These are phyloP conservation scores for Lomentospora prolificans DNA, from an alignment of 2,329 filamentous ascomycete species.

Conservation along the genomic window DNA sequence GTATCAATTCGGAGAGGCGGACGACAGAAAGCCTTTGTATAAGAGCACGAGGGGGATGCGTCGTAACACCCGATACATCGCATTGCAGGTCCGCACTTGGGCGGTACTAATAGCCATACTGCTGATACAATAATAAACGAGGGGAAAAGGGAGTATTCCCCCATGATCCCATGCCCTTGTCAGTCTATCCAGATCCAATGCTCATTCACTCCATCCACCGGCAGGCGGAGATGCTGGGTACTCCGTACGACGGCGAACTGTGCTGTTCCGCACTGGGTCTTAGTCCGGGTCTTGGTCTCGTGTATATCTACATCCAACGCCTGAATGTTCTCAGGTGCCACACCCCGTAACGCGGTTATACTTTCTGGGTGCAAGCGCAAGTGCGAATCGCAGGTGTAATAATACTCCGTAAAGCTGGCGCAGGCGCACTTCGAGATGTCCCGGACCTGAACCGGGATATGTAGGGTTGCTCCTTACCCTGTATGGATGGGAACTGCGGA, in stretches of 20 bases:
- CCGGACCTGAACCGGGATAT: neutral
- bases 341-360: no score
- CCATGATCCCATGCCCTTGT: neutral
- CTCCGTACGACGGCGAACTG: neutral
- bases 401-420: no score
- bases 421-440: neutral
- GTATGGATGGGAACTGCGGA: slow-evolving; percentile 4
- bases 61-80: neutral
- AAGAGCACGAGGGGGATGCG: neutral
- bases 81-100: neutral
- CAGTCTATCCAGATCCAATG: neutral
- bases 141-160: neutral
- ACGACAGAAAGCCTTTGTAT: neutral
- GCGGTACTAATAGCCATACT: neutral
- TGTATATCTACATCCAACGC: no score
- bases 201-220: neutral
- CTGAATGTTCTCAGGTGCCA: no score
- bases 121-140: neutral
- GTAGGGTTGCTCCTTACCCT: neutral
- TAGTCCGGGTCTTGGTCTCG: no score
- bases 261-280: no score
- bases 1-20: neutral
- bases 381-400: no score
- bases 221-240: neutral
- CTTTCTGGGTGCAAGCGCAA: no score